These are phyloP conservation scores for Aspergillus avenaceus DNA, from an alignment of 495 filamentous ascomycete species.

Conservation along the genomic window DNA sequence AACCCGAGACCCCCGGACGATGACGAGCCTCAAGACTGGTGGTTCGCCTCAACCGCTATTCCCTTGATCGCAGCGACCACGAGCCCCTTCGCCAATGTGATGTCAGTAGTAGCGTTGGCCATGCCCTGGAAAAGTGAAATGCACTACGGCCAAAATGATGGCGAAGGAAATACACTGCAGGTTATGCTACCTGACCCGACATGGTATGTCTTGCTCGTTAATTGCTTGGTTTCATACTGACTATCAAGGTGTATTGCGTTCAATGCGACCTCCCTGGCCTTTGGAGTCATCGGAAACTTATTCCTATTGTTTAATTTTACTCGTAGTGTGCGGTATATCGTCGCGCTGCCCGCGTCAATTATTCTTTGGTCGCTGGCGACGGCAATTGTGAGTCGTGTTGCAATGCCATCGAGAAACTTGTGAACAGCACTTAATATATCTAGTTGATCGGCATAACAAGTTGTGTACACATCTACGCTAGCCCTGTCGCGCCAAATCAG, in stretches of 20 bases:
- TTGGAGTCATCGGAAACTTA: constrained; percentile 65
- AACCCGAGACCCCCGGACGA: constrained; percentile 44
- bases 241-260: constrained; percentile 41
- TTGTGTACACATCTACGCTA: constrained; percentile 56
- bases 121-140: constrained; percentile 58
- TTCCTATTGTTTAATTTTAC: constrained; percentile 85
- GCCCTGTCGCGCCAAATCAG: constrained; percentile 53
- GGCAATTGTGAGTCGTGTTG: constrained; percentile 49
- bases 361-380: constrained; percentile 65
- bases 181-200: constrained; percentile 44
- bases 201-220: constrained; percentile 36
- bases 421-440: constrained; percentile 1
- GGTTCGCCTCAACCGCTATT: constrained; percentile 74
- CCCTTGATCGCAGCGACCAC: constrained; percentile 69
- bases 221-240: constrained; percentile 9
- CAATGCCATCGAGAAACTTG: background rate
- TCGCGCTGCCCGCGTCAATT: constrained; percentile 67
- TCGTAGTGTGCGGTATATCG: constrained; percentile 68
- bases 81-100: constrained; percentile 69
- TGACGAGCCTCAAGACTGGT: constrained; percentile 59
- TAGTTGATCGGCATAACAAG: constrained; percentile 59
- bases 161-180: constrained; percentile 37
- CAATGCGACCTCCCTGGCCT: constrained; percentile 64
- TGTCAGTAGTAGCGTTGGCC: constrained; percentile 71
- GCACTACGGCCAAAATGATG: constrained; percentile 16